phyloP scores from a whole-genome alignment of 768 basidiomycete genomes.

The Boletus subcaerulescens region DNA sequence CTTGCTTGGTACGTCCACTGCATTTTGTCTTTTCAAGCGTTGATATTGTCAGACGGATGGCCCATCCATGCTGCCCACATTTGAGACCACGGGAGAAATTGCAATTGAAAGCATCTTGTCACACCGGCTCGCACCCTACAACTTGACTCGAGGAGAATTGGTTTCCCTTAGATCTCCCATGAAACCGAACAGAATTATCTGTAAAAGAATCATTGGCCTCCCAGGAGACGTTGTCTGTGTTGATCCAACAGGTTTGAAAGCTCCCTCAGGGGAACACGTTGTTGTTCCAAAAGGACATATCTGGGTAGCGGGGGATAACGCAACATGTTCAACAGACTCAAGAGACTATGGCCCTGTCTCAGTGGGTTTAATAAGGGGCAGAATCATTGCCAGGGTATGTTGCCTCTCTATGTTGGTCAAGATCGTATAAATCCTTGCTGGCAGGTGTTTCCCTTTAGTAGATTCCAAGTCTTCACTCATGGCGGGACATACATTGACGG shows the following conservation, averaged over 20 bases:
- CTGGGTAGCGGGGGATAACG: slow-evolving; percentile 92
- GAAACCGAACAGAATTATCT: slow-evolving; percentile 63
- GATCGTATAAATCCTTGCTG: slow-evolving; percentile 1
- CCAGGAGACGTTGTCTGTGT: slow-evolving; percentile 88
- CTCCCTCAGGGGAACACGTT: slow-evolving; percentile 69
- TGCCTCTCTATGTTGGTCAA: not conserved
- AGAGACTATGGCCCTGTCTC: slow-evolving; percentile 92
- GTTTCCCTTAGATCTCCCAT: slow-evolving; percentile 69
- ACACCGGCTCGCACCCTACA: slow-evolving; percentile 45
- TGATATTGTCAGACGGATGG: slow-evolving; percentile 52
- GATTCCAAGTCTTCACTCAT: slow-evolving; percentile 27
- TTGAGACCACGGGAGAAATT: slow-evolving; percentile 55
- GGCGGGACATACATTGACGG: slow-evolving; percentile 21
- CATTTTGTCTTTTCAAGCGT: not conserved
- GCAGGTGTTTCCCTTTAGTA: slow-evolving; percentile 31
- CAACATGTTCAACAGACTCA: slow-evolving; percentile 80
- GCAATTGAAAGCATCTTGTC: slow-evolving; percentile 63
- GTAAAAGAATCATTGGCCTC: slow-evolving; percentile 88
- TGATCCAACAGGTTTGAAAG: slow-evolving; percentile 71
- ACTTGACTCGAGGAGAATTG: slow-evolving; percentile 71
- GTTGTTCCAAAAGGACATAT: slow-evolving; percentile 81
- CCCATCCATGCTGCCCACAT: slow-evolving; percentile 80
- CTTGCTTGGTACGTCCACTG: slow-evolving; percentile 44
- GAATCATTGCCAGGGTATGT: slow-evolving; percentile 61
- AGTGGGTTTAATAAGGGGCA: slow-evolving; percentile 70